Conservation (phyloP, 805 yeast species). For the Yarrowia yakushimensis region DNA sequence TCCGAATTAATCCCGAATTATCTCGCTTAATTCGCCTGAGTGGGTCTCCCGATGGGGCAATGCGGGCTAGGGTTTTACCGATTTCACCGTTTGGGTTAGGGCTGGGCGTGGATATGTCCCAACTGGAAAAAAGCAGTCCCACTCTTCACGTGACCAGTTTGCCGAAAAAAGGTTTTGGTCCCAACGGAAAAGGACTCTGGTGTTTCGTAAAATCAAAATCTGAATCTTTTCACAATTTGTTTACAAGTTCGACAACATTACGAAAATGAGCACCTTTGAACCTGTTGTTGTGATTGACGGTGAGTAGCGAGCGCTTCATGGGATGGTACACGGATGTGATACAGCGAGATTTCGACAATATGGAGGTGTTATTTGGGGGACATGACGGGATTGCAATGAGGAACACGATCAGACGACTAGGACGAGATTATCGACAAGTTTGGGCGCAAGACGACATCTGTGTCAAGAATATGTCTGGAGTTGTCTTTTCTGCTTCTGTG, state of each 20-base stretch:
- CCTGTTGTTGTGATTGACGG: conserved; percentile 98
- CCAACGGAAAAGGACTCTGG: conserved; percentile 25
- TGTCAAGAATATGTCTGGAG: too few species aligned
- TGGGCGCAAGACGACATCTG: too few species aligned
- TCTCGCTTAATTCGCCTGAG: too few species aligned
- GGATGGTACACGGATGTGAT: not conserved
- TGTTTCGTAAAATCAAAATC: conserved; percentile 15
- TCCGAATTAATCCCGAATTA: not conserved
- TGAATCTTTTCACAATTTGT: conserved; percentile 24
- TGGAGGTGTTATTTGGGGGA: too few species aligned
- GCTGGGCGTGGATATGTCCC: too few species aligned
- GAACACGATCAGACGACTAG: too few species aligned
- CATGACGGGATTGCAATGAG: too few species aligned
- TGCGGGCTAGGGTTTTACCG: not conserved
- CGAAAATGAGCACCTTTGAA: conserved; percentile 78
- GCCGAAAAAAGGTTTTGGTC: conserved; percentile 24
- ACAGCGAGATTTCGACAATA: too few species aligned
- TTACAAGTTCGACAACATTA: conserved; percentile 18
- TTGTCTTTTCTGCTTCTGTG: too few species aligned
- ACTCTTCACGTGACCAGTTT: conserved; percentile 22
- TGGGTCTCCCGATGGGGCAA: not conserved
- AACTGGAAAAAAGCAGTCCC: conserved; percentile 21
- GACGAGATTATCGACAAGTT: too few species aligned
- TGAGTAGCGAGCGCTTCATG: conserved; percentile 41
- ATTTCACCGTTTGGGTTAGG: not conserved